These are phyloP conservation scores for Kuraishia cidri DNA, from an alignment of 805 yeast species.

Conservation along the genomic window DNA sequence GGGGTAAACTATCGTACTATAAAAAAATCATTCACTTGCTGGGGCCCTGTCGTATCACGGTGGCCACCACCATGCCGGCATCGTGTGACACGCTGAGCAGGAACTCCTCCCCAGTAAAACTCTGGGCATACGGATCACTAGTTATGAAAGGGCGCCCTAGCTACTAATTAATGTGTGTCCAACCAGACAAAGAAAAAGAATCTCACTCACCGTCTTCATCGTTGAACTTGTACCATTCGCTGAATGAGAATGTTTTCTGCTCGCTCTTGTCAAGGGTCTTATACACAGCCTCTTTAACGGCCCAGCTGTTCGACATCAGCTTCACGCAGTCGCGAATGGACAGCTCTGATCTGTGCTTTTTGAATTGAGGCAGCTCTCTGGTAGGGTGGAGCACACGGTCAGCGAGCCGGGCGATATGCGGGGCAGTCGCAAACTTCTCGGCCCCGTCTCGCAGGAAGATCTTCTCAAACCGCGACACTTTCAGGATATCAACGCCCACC, in stretches of 20 bases:
- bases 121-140: constrained; percentile 17
- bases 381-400: constrained; percentile 40
- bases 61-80: constrained; percentile 46
- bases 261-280: constrained; percentile 42
- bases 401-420: constrained; percentile 26
- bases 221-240: constrained; percentile 46
- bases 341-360: neutral
- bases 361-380: constrained; percentile 28
- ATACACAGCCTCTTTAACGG: constrained; percentile 65
- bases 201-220: constrained; percentile 11
- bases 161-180: neutral
- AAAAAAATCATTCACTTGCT: neutral
- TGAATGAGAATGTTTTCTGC: constrained; percentile 47
- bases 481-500: constrained; percentile 51
- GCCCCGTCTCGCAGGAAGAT: constrained; percentile 21
- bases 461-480: constrained; percentile 31
- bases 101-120: constrained; percentile 32
- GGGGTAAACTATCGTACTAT: neutral
- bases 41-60: constrained; percentile 9
- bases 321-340: constrained; percentile 13
- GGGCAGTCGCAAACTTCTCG: neutral
- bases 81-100: constrained; percentile 58
- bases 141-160: constrained; percentile 35
- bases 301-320: constrained; percentile 56
- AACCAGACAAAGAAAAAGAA: neutral